Evolutionary conservation across 2,329 filamentous ascomycete species (phyloP), one percentile per base, ranked within the genome.

Genomic region (Esteya vermicola): DNA sequence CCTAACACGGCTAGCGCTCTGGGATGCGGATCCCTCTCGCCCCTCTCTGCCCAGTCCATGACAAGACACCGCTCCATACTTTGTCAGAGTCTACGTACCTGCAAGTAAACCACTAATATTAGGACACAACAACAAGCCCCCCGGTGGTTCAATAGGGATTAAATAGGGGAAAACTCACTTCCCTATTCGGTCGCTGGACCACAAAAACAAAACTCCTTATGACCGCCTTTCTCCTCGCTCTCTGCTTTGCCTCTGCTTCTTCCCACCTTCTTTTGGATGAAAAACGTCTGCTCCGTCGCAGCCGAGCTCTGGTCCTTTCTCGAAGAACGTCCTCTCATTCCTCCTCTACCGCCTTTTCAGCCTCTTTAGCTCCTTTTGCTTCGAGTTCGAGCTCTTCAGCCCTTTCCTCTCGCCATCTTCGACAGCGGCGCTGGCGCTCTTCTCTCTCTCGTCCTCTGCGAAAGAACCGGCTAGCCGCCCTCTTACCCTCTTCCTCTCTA

Each of bases 201-300:
- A 20, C 38, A 33, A 39, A 31, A 37, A 22, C 18, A 20, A 32
- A 4, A 38, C 45, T 50, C 52, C 54, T 58, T 62, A 71, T 71
- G 67, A 66, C 61, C 51, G 48, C 50, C 51, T 62, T 61, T 52
- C 59, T 67, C 45, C 52, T 68, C 43, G 57, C 59, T 54, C 57
- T 67, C 47, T 70, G 66, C 54, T 60, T 62, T 52, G 54, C 60
- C 49, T 61, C 65, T 54, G 59, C 62, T 51, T 63, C 57, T 52
- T 62, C 62, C 50, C 58, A 56, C 55, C 51, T 59, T 54, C 57
- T 68, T 52, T 56, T 64, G 47, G 52, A 66, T 58, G 61, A 68
- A 48, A 53, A 57, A 48, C 59, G 59, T 47, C 52, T 65, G 48
- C 59, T 57, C 44, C 58, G 59, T 48, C 48, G 54, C 38, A 47